Evolutionary conservation across 179 eudicot genomes (phyloP).

Genomic region (Beta lomatogona): DNA sequence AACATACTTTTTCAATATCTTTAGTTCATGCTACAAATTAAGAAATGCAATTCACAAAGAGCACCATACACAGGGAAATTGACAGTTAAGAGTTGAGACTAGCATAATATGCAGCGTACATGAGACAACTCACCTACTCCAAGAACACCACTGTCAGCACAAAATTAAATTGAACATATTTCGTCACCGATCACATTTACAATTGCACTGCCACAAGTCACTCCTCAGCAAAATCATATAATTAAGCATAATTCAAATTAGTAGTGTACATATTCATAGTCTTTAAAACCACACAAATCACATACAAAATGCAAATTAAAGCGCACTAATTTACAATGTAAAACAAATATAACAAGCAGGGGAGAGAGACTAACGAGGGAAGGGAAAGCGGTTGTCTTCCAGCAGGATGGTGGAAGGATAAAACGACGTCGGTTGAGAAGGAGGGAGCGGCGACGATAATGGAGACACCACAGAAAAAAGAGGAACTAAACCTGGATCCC

Average conservation of each 20-base stretch:
- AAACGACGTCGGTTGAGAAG: constrained; percentile 25
- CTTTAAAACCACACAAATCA: neutral
- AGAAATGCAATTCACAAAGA: too few species aligned
- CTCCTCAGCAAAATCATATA: too few species aligned
- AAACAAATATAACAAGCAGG: neutral
- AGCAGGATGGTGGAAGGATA: constrained; percentile 19
- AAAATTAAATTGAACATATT: neutral
- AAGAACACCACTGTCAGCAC: too few species aligned
- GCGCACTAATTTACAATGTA: neutral
- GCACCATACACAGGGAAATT: too few species aligned
- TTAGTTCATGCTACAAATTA: too few species aligned
- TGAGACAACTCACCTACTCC: too few species aligned
- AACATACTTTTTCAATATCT: too few species aligned
- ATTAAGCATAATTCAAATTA: neutral
- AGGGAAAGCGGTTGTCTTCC: constrained; percentile 28
- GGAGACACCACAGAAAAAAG: constrained; percentile 14
- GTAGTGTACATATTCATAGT: too few species aligned
- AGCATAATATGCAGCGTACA: too few species aligned
- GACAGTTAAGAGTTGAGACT: too few species aligned
- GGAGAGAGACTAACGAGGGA: constrained; percentile 28
- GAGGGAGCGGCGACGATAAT: constrained; percentile 17
- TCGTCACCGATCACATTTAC: neutral
- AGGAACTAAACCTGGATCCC: constrained; percentile 17
- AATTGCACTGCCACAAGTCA: neutral
- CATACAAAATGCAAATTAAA: neutral